Conservation (phyloP, 345 rosid species). For the Trapa bicornis region DNA sequence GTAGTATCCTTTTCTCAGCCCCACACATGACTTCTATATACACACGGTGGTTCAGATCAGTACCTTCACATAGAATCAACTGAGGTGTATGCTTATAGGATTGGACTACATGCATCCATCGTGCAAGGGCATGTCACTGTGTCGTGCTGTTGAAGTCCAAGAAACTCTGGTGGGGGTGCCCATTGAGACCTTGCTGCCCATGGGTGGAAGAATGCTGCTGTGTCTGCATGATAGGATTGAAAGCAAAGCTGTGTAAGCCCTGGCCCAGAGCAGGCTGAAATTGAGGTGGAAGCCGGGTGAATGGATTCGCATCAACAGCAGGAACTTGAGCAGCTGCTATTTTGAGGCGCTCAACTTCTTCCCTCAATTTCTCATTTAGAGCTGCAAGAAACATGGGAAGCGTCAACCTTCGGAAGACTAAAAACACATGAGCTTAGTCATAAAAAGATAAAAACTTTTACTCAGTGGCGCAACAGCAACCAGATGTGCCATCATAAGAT, state of each 20-base stretch:
- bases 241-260: slow-evolving; percentile 29
- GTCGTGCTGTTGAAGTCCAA: slow-evolving; percentile 35
- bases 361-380: slow-evolving; percentile 62
- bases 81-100: neutral
- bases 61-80: neutral
- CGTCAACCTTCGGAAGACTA: neutral
- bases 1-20: neutral
- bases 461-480: too few relatives aligned
- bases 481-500: too few relatives aligned
- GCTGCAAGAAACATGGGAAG: slow-evolving; percentile 29
- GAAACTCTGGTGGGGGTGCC: slow-evolving; percentile 34
- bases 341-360: slow-evolving; percentile 86
- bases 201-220: slow-evolving; percentile 26
- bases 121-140: slow-evolving; percentile 7
- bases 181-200: slow-evolving; percentile 29
- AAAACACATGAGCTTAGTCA: too few relatives aligned
- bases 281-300: slow-evolving; percentile 30
- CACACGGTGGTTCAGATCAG: neutral
- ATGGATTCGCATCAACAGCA: slow-evolving; percentile 46
- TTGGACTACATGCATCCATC: neutral
- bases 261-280: slow-evolving; percentile 18
- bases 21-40: slow-evolving; percentile 2
- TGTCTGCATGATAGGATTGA: slow-evolving; percentile 32
- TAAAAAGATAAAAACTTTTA: too few relatives aligned
- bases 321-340: slow-evolving; percentile 62